phyloP scores from a whole-genome alignment of 176 grass and related monocot species.

The Raddia guianensis region DNA sequence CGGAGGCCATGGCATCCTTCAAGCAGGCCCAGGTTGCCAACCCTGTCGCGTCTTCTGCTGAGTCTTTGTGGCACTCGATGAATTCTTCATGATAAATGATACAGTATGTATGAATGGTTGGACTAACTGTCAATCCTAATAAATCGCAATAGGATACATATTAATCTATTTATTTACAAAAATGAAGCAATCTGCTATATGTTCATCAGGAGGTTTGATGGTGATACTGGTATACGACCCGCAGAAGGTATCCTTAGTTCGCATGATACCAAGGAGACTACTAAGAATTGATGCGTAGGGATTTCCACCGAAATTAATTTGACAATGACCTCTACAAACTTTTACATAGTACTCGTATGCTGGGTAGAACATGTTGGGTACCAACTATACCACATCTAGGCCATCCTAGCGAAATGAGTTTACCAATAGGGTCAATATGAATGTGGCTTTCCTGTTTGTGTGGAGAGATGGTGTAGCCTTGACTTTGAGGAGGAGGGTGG shows the following conservation, averaged over 20 bases:
- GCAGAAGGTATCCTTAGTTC: neutral
- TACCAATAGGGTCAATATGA: too few relatives aligned
- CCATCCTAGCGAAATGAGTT: too few relatives aligned
- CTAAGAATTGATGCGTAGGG: too few relatives aligned
- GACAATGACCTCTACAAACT: too few relatives aligned
- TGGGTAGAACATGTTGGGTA: too few relatives aligned
- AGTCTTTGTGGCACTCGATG: neutral
- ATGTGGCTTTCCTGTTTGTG: too few relatives aligned
- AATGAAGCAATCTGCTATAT: neutral
- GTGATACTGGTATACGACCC: neutral
- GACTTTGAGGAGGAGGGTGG: too few relatives aligned
- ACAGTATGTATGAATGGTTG: conserved; percentile 12
- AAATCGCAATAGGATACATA: neutral
- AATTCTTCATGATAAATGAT: neutral
- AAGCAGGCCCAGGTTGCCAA: conserved; percentile 74
- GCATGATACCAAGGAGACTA: too few relatives aligned
- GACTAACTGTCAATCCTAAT: neutral
- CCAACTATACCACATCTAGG: neutral
- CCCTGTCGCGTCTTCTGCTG: neutral
- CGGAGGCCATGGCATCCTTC: conserved; percentile 66
- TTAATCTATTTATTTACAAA: neutral
- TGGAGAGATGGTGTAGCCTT: too few relatives aligned
- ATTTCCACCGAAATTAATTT: too few relatives aligned
- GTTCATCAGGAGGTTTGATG: neutral
- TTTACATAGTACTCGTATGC: too few relatives aligned